Conservation (phyloP, 768 basidiomycete genomes). For the Chlorophyllum brunneum region DNA sequence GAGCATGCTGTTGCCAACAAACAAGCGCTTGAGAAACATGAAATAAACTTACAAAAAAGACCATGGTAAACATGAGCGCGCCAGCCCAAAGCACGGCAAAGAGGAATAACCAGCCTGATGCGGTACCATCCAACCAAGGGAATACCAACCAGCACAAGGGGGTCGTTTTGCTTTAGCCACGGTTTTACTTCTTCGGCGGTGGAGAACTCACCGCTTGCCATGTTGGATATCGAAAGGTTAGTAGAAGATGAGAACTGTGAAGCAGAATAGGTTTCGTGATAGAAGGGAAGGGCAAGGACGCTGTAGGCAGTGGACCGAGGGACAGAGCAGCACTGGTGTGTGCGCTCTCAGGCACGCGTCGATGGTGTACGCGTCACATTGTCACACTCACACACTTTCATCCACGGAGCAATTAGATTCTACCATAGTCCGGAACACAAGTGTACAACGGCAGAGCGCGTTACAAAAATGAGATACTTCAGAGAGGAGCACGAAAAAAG, state of each 20-base stretch:
- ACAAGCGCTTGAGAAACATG: background rate
- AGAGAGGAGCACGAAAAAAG: conserved; percentile 11
- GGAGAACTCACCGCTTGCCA: conserved; percentile 4
- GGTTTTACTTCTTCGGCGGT: background rate
- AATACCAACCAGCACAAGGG: background rate
- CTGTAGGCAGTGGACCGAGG: background rate
- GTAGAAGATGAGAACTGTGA: background rate
- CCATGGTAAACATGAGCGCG: conserved; percentile 92
- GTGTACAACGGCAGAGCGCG: conserved; percentile 2
- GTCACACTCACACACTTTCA: conserved; percentile 5
- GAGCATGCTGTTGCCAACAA: background rate
- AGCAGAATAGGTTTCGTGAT: background rate
- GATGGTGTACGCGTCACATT: background rate
- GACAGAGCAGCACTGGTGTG: background rate
- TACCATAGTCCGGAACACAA: background rate
- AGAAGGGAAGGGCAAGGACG: background rate
- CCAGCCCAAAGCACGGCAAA: conserved; percentile 93
- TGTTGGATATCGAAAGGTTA: background rate
- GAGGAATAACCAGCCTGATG: conserved; percentile 89
- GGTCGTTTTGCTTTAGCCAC: background rate
- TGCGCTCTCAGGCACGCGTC: background rate
- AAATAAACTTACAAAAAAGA: conserved; percentile 83
- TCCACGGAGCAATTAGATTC: background rate
- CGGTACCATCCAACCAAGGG: background rate
- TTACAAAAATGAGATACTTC: conserved; percentile 4